phyloP scores from a whole-genome alignment of 1,284 basidiomycete species.

The Acaromyces ingoldii region DNA sequence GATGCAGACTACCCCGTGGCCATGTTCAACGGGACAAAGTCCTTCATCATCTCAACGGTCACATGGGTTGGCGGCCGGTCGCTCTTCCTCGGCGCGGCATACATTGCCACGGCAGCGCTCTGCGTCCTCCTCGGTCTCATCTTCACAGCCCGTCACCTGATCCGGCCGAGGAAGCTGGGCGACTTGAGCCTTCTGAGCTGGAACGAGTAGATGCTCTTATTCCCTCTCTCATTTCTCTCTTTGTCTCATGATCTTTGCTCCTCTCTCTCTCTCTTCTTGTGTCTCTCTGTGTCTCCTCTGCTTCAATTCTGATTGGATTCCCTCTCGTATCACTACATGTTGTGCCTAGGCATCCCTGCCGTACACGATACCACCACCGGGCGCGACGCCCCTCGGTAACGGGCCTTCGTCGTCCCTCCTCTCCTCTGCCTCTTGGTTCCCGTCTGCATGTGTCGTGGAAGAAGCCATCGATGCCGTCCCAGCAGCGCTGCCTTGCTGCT shows the following conservation, averaged over 20 bases:
- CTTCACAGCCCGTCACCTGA: slow-evolving; percentile 84
- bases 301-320: no score
- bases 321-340: no score
- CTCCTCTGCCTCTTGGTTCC: neutral
- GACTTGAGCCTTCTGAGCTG: slow-evolving; percentile 52
- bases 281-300: no score
- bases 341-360: neutral
- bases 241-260: neutral
- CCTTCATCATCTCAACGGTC: slow-evolving; percentile 90
- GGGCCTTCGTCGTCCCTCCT: slow-evolving; percentile 2
- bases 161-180: slow-evolving; percentile 75
- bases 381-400: slow-evolving; percentile 17
- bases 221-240: neutral
- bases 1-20: slow-evolving; percentile 82
- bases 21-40: slow-evolving; percentile 89
- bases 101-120: slow-evolving; percentile 79
- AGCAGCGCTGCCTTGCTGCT: neutral
- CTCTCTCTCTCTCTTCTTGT: neutral
- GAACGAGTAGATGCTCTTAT: slow-evolving; percentile 24
- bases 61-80: slow-evolving; percentile 98
- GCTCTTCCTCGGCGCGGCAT: slow-evolving; percentile 93
- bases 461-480: neutral
- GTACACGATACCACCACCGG: slow-evolving; percentile 16
- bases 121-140: slow-evolving; percentile 81
- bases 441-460: no score